Evolutionary conservation across 108 stramenopile genomes (phyloP).

Genomic region (Cyclostephanos tholiformis): DNA sequence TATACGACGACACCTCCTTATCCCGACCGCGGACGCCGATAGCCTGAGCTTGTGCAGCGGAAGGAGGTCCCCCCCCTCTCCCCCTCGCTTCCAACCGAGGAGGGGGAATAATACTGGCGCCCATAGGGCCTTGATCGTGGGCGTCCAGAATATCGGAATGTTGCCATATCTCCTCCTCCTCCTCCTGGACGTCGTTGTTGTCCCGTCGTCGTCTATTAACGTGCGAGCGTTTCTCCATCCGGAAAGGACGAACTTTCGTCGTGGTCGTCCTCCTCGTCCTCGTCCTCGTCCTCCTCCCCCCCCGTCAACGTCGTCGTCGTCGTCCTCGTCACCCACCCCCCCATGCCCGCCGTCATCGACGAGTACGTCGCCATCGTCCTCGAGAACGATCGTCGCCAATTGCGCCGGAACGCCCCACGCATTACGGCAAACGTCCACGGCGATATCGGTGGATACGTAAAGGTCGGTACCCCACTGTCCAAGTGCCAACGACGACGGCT

Average conservation of each 20-base stretch:
- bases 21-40: constrained; percentile 53
- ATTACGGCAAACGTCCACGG: constrained; percentile 53
- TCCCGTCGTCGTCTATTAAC: constrained; percentile 9
- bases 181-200: not conserved
- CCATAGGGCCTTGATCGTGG: constrained; percentile 68
- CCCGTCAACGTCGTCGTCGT: too few relatives aligned
- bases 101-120: constrained; percentile 36
- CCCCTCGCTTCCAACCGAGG: not conserved
- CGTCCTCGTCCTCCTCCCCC: not conserved
- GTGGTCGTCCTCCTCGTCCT: not conserved
- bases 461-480: constrained; percentile 65
- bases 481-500: constrained; percentile 18
- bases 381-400: constrained; percentile 52
- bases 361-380: constrained; percentile 24
- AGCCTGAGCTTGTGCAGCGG: constrained; percentile 56
- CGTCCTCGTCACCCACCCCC: not conserved
- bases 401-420: constrained; percentile 61
- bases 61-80: constrained; percentile 9
- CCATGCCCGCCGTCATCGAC: constrained; percentile 20
- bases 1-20: constrained; percentile 33
- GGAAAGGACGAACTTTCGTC: constrained; percentile 27
- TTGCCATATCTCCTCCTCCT: constrained; percentile 34
- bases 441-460: constrained; percentile 52
- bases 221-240: constrained; percentile 56
- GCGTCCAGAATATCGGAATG: constrained; percentile 61